Evolutionary conservation across 352 stramenopile species (phyloP), one percentile per base, ranked within the genome.

Genomic region (Pythium rhizo-oryzae): DNA sequence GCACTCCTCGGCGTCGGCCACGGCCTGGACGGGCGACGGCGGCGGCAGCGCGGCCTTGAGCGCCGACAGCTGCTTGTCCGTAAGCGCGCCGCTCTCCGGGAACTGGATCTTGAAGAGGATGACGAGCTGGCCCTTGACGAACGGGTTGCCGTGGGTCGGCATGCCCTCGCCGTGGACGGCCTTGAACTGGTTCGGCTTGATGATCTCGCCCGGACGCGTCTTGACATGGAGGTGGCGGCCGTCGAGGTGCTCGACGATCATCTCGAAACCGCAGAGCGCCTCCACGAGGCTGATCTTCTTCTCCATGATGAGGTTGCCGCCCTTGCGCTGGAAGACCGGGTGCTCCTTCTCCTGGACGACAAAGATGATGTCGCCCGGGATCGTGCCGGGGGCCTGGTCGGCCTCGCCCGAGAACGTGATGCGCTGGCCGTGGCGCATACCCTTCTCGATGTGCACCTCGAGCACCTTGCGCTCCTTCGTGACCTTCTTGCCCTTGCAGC

Each of bases 371-470:
- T 99, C 97, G 18, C 87, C 87, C 5, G 87, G 83, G 18, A 93
- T 76, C 16, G 82, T 86, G 39, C 97, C 97, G 4, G 97, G 87
- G 25, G 98, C 91, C 69, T 99, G 97, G 75, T 99, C 97, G 19
- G 93, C 95, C 75, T 99, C 98, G 33, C 96, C 97, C 25, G 85
- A 75, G 76, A 99, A 99, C 35, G 92, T 96, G 76, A 99, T 98
- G 74, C 98, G 98, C 74, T 99, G 89, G 52, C 96, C 92, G 78
- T 99, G 90, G 56, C 89, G 92, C 96, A 99, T 99, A 47, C 98
- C 98, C 84, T 99, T 98, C 69, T 99, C 97, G 55, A 99, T 96
- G 77, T 99, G 87, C 61, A 99, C 97, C 76, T 99, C 98, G 47
- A 99, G 82, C 53, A 99, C 93, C 81, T 99, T 99, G 60, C 97